A percentile compares a stretch with the other conserved stretches of the same genome.
phyloP scores from a whole-genome alignment of 2,329 filamentous ascomycete species.

The Berkeleyomyces rouxiae region DNA sequence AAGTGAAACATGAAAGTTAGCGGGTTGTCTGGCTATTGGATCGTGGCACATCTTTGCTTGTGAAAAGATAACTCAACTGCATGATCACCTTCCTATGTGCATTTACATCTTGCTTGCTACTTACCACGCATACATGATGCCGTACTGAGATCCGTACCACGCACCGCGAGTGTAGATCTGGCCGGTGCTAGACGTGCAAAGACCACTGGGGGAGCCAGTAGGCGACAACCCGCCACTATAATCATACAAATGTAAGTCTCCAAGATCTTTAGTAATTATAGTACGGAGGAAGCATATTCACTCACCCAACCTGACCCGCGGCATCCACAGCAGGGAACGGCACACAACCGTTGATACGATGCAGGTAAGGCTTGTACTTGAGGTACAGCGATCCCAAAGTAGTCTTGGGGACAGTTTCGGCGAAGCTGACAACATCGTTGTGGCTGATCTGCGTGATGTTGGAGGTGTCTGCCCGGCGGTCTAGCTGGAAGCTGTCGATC shows the following conservation, averaged over 20 bases:
- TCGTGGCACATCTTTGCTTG: neutral
- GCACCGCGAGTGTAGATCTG: slow-evolving; percentile 25
- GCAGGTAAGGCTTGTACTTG: slow-evolving; percentile 23
- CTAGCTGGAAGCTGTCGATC: neutral
- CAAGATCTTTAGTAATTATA: neutral
- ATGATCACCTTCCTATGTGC: neutral
- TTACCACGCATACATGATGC: slow-evolving; percentile 27
- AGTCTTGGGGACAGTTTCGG: slow-evolving; percentile 20
- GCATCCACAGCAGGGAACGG: slow-evolving; percentile 45
- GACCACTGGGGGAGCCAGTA: slow-evolving; percentile 19
- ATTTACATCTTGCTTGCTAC: neutral
- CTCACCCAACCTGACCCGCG: slow-evolving; percentile 38
- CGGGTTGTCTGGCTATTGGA: neutral
- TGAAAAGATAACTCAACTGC: neutral
- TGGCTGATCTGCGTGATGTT: slow-evolving; percentile 17
- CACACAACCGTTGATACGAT: slow-evolving; percentile 40
- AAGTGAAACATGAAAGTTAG: neutral
- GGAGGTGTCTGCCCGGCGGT: slow-evolving; percentile 9
- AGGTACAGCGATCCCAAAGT: slow-evolving; percentile 19
- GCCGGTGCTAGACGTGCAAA: slow-evolving; percentile 22
- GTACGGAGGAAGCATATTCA: neutral
- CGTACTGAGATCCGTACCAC: slow-evolving; percentile 19
- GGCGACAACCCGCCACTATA: slow-evolving; percentile 22
- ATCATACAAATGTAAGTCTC: neutral
- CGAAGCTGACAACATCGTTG: slow-evolving; percentile 21